A percentile compares a stretch with the other conserved stretches of the same genome.
Conservation (phyloP, 805 yeast genomes). For the Hanseniaspora pseudoguilliermondii region DNA sequence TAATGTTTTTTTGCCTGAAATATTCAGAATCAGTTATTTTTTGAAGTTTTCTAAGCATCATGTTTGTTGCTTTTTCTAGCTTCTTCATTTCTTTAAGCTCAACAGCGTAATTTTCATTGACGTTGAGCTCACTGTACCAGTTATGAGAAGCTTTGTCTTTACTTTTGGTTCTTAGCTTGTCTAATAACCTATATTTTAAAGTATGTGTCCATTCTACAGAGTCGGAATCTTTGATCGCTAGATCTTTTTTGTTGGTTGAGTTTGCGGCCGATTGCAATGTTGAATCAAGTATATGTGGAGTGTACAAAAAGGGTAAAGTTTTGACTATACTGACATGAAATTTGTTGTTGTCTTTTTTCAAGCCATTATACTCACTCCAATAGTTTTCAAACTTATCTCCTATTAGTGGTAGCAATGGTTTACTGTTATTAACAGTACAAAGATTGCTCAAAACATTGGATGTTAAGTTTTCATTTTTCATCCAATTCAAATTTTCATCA, state of each 20-base stretch:
- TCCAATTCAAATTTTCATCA: slow-evolving; percentile 13
- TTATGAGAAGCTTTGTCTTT: slow-evolving; percentile 17
- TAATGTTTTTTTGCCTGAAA: neutral
- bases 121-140: slow-evolving; percentile 39
- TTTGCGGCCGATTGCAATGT: slow-evolving; percentile 12
- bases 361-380: slow-evolving; percentile 31
- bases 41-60: slow-evolving; percentile 1
- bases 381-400: slow-evolving; percentile 42
- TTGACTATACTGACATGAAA: slow-evolving; percentile 26
- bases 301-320: slow-evolving; percentile 45
- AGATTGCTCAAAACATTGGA: slow-evolving; percentile 19
- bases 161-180: slow-evolving; percentile 12
- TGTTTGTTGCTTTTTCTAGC: neutral
- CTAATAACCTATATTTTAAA: slow-evolving; percentile 14
- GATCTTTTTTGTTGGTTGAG: neutral
- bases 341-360: slow-evolving; percentile 15
- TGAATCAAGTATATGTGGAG: slow-evolving; percentile 33
- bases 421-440: slow-evolving; percentile 29
- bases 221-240: neutral
- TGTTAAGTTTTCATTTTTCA: neutral
- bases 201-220: slow-evolving; percentile 17
- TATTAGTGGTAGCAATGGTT: slow-evolving; percentile 44
- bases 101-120: slow-evolving; percentile 39
- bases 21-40: neutral
- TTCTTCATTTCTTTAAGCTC: slow-evolving; percentile 27